Percentiles rank a stretch among this genome's conserved stretches.
These are phyloP conservation scores for Penicillium sp. DNA, from an alignment of 2,329 filamentous ascomycete species.

Conservation along the genomic window DNA sequence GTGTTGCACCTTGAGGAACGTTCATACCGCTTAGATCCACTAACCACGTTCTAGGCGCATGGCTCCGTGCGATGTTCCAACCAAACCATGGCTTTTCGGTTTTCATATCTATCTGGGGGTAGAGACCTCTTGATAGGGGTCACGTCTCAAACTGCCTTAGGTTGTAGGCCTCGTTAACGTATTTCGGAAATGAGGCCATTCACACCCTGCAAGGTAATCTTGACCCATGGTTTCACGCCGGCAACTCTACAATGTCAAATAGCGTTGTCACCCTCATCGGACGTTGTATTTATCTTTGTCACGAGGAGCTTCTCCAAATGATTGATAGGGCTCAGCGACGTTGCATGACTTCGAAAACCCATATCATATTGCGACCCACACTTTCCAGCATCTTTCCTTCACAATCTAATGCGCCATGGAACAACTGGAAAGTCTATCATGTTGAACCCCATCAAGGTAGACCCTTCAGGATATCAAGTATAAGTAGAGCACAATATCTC, in stretches of 20 bases:
- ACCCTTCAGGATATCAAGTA: background rate
- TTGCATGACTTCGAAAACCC: background rate
- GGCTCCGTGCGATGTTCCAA: conserved; percentile 1
- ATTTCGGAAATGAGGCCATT: background rate
- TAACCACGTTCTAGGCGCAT: background rate
- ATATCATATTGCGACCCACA: background rate
- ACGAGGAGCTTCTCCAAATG: background rate
- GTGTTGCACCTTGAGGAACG: background rate
- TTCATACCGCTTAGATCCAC: background rate
- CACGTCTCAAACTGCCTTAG: background rate
- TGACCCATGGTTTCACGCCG: background rate
- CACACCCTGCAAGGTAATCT: background rate
- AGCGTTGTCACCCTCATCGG: background rate
- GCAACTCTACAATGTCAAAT: background rate
- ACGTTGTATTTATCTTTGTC: background rate
- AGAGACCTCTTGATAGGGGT: background rate
- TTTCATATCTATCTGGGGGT: background rate
- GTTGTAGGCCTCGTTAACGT: no score
- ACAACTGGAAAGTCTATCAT: background rate
- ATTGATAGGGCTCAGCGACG: background rate
- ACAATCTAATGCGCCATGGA: background rate
- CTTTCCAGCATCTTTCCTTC: background rate
- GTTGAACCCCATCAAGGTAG: background rate
- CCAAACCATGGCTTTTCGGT: background rate
- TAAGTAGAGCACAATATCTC: background rate